phyloP scores from a whole-genome alignment of 2,329 filamentous ascomycete genomes.

The Colletotrichum sp. region DNA sequence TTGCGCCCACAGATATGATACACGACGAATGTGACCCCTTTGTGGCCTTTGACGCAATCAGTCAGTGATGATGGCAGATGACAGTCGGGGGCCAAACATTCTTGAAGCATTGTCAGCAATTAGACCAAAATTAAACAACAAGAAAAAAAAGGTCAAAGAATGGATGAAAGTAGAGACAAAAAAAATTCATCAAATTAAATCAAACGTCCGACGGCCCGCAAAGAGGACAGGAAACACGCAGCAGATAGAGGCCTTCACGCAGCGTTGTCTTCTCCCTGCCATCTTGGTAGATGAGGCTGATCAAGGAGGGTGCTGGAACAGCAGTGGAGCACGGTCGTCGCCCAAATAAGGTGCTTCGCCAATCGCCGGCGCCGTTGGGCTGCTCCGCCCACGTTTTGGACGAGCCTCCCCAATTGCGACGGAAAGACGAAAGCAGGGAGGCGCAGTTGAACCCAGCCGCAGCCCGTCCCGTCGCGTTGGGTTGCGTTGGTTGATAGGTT shows the following conservation, averaged over 20 bases:
- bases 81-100: background rate
- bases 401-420: constrained; percentile 1
- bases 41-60: background rate
- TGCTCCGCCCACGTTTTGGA: constrained; percentile 11
- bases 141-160: background rate
- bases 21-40: background rate
- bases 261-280: constrained; percentile 4
- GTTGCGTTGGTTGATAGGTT: background rate
- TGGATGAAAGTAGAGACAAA: background rate
- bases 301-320: constrained; percentile 11
- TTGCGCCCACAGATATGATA: background rate
- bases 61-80: background rate
- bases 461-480: constrained; percentile 3
- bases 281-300: constrained; percentile 6
- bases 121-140: background rate
- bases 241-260: background rate
- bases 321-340: constrained; percentile 1
- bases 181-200: background rate
- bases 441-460: constrained; percentile 8
- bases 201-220: background rate
- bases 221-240: background rate
- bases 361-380: constrained; percentile 13
- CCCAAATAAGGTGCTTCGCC: background rate
- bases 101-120: background rate
- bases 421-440: constrained; percentile 16